A percentile compares a stretch with the other conserved stretches of the same genome.
These are phyloP conservation scores for Hortaea werneckii DNA, from an alignment of 2,329 filamentous ascomycete genomes.

Conservation along the genomic window DNA sequence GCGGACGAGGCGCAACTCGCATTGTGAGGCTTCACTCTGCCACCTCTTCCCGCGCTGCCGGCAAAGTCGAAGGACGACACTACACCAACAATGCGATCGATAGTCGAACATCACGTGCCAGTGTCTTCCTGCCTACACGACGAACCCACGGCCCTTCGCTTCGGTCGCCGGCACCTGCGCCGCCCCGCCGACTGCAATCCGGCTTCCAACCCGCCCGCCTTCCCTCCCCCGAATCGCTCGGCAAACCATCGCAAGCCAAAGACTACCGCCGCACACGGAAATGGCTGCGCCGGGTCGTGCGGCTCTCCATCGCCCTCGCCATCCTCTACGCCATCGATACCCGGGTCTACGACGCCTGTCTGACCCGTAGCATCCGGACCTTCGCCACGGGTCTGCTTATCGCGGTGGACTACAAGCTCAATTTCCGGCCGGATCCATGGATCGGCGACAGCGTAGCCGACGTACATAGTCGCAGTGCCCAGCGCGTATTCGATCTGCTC, in stretches of 20 bases:
- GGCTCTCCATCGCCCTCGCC: slow-evolving; percentile 50
- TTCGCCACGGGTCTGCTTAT: slow-evolving; percentile 71
- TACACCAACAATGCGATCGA: no score
- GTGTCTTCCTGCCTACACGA: no score
- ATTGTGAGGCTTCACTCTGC: slow-evolving; percentile 14
- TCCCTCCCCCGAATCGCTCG: slow-evolving; percentile 68
- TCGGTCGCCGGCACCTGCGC: no score
- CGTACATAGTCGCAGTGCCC: slow-evolving; percentile 73
- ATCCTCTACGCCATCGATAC: slow-evolving; percentile 59
- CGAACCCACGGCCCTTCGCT: no score
- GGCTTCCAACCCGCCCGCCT: slow-evolving; percentile 44
- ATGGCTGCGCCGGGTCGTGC: slow-evolving; percentile 66
- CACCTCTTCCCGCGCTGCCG: no score
- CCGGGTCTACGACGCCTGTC: slow-evolving; percentile 66
- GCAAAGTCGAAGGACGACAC: no score
- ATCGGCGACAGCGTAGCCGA: slow-evolving; percentile 64
- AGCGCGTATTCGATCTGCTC: slow-evolving; percentile 71
- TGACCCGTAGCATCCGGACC: slow-evolving; percentile 69
- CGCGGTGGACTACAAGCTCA: slow-evolving; percentile 90
- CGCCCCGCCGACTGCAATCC: neutral
- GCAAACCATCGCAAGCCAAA: slow-evolving; percentile 59
- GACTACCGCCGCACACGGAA: slow-evolving; percentile 59
- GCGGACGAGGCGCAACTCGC: slow-evolving; percentile 22
- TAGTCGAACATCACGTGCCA: no score
- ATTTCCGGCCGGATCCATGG: slow-evolving; percentile 73